Evolutionary conservation across 2,329 filamentous ascomycete genomes (phyloP).

Genomic region (Venturia oleaginea): DNA sequence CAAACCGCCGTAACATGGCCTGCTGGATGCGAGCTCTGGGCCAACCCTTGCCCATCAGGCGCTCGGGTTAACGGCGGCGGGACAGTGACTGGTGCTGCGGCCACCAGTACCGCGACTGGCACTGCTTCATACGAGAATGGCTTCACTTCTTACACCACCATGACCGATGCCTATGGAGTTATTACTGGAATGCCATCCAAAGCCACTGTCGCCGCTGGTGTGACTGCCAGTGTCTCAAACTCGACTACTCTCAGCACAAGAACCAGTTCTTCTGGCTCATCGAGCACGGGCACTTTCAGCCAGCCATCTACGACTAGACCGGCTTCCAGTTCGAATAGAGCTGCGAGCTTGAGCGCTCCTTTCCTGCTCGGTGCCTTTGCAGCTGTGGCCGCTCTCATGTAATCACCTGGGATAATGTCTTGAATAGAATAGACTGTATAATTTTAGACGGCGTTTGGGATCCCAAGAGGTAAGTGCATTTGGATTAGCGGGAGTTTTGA

Average conservation of each 20-base stretch:
- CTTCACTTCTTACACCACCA: slow-evolving; percentile 28
- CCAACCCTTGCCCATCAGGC: slow-evolving; percentile 14
- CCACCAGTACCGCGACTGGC: not conserved
- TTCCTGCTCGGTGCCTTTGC: not conserved
- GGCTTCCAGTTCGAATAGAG: not conserved
- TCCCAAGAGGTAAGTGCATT: not conserved
- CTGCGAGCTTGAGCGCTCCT: not conserved
- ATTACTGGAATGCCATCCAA: slow-evolving; percentile 37
- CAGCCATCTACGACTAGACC: not conserved
- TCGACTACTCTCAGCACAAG: not conserved
- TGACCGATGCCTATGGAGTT: slow-evolving; percentile 41
- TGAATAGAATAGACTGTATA: not conserved
- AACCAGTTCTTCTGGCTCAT: not conserved
- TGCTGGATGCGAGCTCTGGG: slow-evolving; percentile 14
- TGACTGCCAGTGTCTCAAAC: not conserved
- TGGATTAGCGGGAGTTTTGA: slow-evolving; percentile 2
- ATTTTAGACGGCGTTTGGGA: not conserved
- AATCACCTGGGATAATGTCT: not conserved
- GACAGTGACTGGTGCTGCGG: not conserved
- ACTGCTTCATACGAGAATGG: slow-evolving; percentile 10
- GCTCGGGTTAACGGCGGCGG: slow-evolving; percentile 8
- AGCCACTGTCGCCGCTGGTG: slow-evolving; percentile 10
- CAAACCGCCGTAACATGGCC: slow-evolving; percentile 12
- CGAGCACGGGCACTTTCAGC: not conserved
- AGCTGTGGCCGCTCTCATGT: not conserved